Evolutionary conservation across 257 asterid genomes (phyloP).

Genomic region (Orobanche coerulescens): DNA sequence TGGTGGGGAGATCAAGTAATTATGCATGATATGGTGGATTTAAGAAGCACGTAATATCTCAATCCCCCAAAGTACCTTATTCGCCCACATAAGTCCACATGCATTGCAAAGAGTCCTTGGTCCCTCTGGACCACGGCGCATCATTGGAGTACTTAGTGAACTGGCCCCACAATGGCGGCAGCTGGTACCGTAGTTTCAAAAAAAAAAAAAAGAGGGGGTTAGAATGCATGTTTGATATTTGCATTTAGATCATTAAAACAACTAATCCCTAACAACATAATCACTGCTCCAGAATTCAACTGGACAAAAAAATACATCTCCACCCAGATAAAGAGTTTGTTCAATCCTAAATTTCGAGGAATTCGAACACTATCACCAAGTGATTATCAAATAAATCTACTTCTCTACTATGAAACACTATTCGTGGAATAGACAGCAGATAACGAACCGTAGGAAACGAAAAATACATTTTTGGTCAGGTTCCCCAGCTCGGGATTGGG

Average conservation of each 20-base stretch:
- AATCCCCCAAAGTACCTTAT: conserved; percentile 43
- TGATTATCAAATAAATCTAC: neutral
- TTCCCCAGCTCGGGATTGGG: neutral
- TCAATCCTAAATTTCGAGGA: too few species aligned
- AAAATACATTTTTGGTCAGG: neutral
- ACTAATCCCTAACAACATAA: neutral
- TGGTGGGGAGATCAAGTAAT: neutral
- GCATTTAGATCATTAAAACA: conserved; percentile 10
- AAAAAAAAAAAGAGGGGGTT: neutral
- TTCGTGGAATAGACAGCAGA: neutral
- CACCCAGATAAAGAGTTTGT: too few species aligned
- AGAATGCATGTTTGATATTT: neutral
- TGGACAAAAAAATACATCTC: neutral
- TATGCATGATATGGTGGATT: neutral
- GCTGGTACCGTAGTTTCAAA: conserved; percentile 28
- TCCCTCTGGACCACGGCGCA: conserved; percentile 86
- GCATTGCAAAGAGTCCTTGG: conserved; percentile 88
- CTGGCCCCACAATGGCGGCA: conserved; percentile 72
- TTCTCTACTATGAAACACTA: neutral
- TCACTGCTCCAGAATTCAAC: neutral
- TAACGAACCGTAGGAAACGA: neutral
- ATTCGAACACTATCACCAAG: neutral
- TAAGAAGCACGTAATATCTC: neutral
- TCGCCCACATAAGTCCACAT: conserved; percentile 88
- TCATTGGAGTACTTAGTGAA: conserved; percentile 71